These are phyloP conservation scores for Skeletonema tropicum DNA, from an alignment of 108 stramenopile species.

Conservation along the genomic window DNA sequence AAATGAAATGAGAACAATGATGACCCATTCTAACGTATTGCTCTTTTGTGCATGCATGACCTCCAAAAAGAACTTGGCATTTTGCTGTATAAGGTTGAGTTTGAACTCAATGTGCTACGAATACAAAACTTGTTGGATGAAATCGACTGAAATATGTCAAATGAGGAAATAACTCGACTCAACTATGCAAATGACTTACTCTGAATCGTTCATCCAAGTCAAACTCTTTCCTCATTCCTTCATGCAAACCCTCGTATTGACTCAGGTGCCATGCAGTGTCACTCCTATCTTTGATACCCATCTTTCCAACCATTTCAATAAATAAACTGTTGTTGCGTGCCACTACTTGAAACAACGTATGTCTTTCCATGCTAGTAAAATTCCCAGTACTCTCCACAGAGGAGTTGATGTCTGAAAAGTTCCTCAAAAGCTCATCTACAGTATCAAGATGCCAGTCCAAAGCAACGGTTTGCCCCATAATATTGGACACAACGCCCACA, in stretches of 20 bases:
- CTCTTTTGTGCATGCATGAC: conserved; percentile 87
- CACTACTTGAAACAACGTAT: conserved; percentile 80
- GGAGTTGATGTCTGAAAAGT: conserved; percentile 80
- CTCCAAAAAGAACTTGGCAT: conserved; percentile 95
- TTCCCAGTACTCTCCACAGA: conserved; percentile 76
- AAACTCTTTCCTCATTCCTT: conserved; percentile 71
- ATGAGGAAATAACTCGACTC: background rate
- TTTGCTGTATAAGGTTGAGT: conserved; percentile 87
- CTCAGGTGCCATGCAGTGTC: conserved; percentile 92
- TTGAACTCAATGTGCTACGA: conserved; percentile 86
- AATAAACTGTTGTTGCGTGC: conserved; percentile 91
- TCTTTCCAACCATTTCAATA: conserved; percentile 88
- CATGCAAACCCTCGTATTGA: conserved; percentile 87
- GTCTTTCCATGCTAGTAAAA: conserved; percentile 62
- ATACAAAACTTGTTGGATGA: background rate
- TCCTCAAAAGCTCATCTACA: conserved; percentile 83
- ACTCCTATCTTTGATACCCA: conserved; percentile 89
- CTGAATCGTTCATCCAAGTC: conserved; percentile 64
- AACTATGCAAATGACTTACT: conserved; percentile 30
- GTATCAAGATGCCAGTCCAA: conserved; percentile 90
- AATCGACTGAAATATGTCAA: background rate
- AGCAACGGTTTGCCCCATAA: conserved; percentile 93
- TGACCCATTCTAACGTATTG: conserved; percentile 91
- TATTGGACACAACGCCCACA: conserved; percentile 87
- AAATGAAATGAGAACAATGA: conserved; percentile 86